Evolutionary conservation across 495 filamentous ascomycete species (phyloP).

Genomic region (Durotheca rogersii): DNA sequence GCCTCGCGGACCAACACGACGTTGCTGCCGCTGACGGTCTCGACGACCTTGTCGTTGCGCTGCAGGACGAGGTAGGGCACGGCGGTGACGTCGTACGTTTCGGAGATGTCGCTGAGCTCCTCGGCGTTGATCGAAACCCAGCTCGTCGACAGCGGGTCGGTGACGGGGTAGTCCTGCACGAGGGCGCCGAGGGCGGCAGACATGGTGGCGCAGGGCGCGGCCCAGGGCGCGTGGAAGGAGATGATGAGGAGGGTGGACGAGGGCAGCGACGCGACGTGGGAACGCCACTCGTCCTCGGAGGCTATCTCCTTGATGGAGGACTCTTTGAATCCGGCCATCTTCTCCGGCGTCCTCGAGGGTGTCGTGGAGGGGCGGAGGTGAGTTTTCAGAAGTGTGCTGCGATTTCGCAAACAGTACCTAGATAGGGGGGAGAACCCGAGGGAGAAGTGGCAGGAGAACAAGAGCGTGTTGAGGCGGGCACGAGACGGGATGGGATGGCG

Average conservation of each 20-base stretch:
- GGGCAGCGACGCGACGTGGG: conserved; percentile 63
- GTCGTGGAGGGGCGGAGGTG: not conserved
- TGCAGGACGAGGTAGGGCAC: conserved; percentile 89
- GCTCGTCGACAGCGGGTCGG: conserved; percentile 62
- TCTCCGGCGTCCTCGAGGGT: too few species aligned
- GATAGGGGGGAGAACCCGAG: too few species aligned
- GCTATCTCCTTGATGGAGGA: conserved; percentile 73
- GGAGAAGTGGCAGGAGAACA: too few species aligned
- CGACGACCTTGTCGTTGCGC: conserved; percentile 66
- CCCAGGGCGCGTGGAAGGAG: conserved; percentile 96
- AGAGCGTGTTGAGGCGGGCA: too few species aligned
- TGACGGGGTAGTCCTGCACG: conserved; percentile 73
- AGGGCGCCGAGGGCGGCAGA: conserved; percentile 79
- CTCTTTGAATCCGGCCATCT: conserved; percentile 48
- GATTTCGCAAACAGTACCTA: not conserved
- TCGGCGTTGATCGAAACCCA: conserved; percentile 91
- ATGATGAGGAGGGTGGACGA: conserved; percentile 71
- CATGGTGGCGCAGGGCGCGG: conserved; percentile 95
- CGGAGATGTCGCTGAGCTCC: conserved; percentile 81
- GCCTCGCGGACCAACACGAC: conserved; percentile 75
- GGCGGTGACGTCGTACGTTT: conserved; percentile 87
- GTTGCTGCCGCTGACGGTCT: conserved; percentile 85
- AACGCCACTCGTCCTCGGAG: conserved; percentile 64
- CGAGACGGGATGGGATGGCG: too few species aligned
- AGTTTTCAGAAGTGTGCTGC: not conserved